Base-by-base conservation (phyloP, 2,329 filamentous ascomycete genomes). In the Fusarium solani-melongenae region DNA sequence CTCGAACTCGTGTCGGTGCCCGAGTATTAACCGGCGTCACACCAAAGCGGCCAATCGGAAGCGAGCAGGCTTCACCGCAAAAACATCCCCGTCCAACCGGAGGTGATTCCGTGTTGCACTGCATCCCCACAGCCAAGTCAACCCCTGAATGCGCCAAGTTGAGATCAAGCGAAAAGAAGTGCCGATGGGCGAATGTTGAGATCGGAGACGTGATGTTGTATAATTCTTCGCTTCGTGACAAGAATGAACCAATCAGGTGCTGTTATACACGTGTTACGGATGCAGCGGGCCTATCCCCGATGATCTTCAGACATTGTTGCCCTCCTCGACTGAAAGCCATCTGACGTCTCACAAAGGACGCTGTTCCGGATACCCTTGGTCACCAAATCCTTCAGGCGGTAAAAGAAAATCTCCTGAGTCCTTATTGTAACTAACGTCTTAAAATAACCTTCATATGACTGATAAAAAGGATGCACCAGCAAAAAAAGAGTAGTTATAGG, bases 401-500 rank as follows among this genome's bases (percentile, higher is more conserved):
- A 15, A 46, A 24, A 44, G 39, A 8, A 22, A 12, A 3, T 20
- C 39, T 14, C 11, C 6, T 6, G 11, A 20, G 5, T 20, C 3
- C 38, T 2, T 7, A 11, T 9, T 11, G 17, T 10, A 39, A 8
- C 3, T 10, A 39, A 8, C 3, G 9, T 11, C 38, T 15, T 10
- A 39, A 6, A 34, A 34, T 34, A 15, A 6, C 33, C 33, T 34
- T 34, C 33, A 34, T 31, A 27, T 27, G 27, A 27, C 27, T 10
- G 29, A 31, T 6, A 27, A 27, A 27, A 27, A 44, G 7, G n/a
- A 22, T 14, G 20, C 4, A 9, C 2, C 12, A 9, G 22, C 41
- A 46, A 24, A 46, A 44, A 46, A 24, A 44, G 7, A 46, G 20
- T 44, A 15, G 22, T 46, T 78, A 81, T 82, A 82, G 81, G 81